Percentiles rank a stretch among this genome's conserved stretches.
Evolutionary conservation across 805 yeast species (phyloP).

Genomic region (Wickerhamomyces strasburgensis): DNA sequence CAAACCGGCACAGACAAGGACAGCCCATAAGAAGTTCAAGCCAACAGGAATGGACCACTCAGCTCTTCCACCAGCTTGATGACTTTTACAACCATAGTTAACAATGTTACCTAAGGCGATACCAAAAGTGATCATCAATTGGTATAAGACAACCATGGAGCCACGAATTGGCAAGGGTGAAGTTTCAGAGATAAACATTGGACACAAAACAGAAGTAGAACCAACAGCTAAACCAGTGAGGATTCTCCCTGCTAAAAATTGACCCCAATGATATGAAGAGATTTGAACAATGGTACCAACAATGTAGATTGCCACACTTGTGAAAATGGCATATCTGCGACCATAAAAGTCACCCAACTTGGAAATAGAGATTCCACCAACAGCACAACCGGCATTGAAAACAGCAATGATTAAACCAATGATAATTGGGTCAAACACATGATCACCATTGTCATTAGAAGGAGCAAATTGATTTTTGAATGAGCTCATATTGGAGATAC

Average conservation of each 20-base stretch:
- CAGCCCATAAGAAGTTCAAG: constrained; percentile 38
- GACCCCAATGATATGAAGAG: constrained; percentile 53
- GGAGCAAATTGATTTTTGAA: constrained; percentile 51
- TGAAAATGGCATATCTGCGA: constrained; percentile 51
- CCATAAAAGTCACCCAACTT: constrained; percentile 56
- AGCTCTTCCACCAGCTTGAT: constrained; percentile 38
- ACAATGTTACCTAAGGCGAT: constrained; percentile 67
- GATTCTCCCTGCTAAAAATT: constrained; percentile 57
- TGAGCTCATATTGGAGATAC: constrained; percentile 61
- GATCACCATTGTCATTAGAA: constrained; percentile 32
- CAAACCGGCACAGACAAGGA: constrained; percentile 39
- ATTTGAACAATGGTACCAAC: constrained; percentile 61
- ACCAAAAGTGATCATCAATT: constrained; percentile 66
- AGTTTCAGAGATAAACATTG: constrained; percentile 65
- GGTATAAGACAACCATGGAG: constrained; percentile 65
- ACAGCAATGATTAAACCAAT: constrained; percentile 50
- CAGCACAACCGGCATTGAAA: constrained; percentile 66
- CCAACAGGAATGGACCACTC: constrained; percentile 70
- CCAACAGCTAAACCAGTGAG: constrained; percentile 78
- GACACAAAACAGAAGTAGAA: constrained; percentile 67
- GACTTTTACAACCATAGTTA: constrained; percentile 50
- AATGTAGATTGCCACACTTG: constrained; percentile 50
- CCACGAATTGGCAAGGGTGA: constrained; percentile 69
- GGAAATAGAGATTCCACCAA: constrained; percentile 58
- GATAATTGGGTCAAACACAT: constrained; percentile 39